Evolutionary conservation across 208 protist genomes (phyloP).

Genomic region (Leishmania guyanensis): DNA sequence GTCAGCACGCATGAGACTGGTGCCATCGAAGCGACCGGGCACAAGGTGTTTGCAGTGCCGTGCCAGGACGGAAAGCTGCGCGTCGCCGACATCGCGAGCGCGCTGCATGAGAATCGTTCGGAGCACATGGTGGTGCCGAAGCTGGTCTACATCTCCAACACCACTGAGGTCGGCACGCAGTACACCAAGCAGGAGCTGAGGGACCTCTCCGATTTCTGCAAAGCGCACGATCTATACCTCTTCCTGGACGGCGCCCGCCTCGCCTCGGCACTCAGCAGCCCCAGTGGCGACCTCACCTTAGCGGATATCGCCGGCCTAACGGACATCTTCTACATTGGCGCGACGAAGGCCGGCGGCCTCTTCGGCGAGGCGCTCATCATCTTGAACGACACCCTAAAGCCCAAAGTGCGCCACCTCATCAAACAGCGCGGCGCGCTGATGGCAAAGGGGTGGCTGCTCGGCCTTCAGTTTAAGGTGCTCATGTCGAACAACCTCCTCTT

Average conservation of each 20-base stretch:
- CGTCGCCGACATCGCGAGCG: slow-evolving; percentile 28
- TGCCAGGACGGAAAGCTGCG: slow-evolving; percentile 46
- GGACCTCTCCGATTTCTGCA: slow-evolving; percentile 38
- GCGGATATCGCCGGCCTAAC: slow-evolving; percentile 43
- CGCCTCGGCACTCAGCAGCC: slow-evolving; percentile 30
- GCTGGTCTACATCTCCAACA: slow-evolving; percentile 63
- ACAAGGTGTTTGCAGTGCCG: slow-evolving; percentile 47
- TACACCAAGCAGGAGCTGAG: slow-evolving; percentile 52
- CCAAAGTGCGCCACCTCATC: slow-evolving; percentile 38
- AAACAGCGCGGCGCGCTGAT: slow-evolving; percentile 56
- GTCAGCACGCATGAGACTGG: slow-evolving; percentile 56
- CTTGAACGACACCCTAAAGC: slow-evolving; percentile 34
- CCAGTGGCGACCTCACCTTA: slow-evolving; percentile 41
- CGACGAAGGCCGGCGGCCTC: slow-evolving; percentile 45
- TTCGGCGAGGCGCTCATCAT: slow-evolving; percentile 58
- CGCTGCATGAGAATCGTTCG: slow-evolving; percentile 29
- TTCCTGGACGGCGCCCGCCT: slow-evolving; percentile 55
- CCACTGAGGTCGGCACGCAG: slow-evolving; percentile 49
- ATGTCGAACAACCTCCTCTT: slow-evolving; percentile 40
- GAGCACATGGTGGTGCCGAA: slow-evolving; percentile 53
- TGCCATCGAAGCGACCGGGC: slow-evolving; percentile 49
- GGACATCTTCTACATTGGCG: slow-evolving; percentile 60
- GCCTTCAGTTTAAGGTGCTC: slow-evolving; percentile 55
- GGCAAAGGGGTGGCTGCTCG: slow-evolving; percentile 63
- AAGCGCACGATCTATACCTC: slow-evolving; percentile 34